These are phyloP conservation scores for Rhizopogon rudus DNA, from an alignment of 768 basidiomycete genomes.

Conservation along the genomic window DNA sequence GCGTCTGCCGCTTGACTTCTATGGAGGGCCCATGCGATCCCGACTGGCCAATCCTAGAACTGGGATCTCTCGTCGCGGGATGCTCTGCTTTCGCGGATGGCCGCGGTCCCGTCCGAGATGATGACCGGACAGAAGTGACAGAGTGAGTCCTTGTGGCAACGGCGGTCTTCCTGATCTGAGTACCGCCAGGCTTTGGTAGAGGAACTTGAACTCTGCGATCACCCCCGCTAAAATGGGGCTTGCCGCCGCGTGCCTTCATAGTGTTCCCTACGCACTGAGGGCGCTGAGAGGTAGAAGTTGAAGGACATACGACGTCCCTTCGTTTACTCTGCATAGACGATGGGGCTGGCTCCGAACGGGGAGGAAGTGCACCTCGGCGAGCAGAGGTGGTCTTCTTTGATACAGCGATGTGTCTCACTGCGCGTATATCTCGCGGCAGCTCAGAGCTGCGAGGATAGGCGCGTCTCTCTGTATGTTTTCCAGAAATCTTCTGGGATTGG, in stretches of 20 bases:
- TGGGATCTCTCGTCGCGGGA: not conserved
- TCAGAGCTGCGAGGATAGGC: not conserved
- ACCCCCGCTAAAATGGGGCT: not conserved
- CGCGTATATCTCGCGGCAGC: not conserved
- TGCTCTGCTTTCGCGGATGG: constrained; percentile 9
- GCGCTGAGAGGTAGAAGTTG: constrained; percentile 1
- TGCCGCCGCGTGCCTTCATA: not conserved
- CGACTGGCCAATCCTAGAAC: too few relatives aligned
- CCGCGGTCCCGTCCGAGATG: too few relatives aligned
- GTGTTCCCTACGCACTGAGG: not conserved
- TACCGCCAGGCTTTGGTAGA: too few relatives aligned
- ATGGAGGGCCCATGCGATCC: too few relatives aligned
- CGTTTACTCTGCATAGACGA: too few relatives aligned
- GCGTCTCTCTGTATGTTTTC: not conserved
- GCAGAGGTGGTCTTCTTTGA: too few relatives aligned
- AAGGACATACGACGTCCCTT: not conserved
- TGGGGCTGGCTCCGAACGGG: too few relatives aligned
- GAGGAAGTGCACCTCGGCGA: too few relatives aligned
- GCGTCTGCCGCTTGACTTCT: not conserved
- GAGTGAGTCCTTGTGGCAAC: too few relatives aligned
- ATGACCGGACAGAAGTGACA: too few relatives aligned
- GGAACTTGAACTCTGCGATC: too few relatives aligned
- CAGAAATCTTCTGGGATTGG: not conserved
- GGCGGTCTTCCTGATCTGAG: not conserved
- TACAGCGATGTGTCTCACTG: too few relatives aligned